Evolutionary conservation across 768 basidiomycete genomes (phyloP), one percentile per base, ranked within the genome.

Genomic region (Macrolepiota fuliginosa): DNA sequence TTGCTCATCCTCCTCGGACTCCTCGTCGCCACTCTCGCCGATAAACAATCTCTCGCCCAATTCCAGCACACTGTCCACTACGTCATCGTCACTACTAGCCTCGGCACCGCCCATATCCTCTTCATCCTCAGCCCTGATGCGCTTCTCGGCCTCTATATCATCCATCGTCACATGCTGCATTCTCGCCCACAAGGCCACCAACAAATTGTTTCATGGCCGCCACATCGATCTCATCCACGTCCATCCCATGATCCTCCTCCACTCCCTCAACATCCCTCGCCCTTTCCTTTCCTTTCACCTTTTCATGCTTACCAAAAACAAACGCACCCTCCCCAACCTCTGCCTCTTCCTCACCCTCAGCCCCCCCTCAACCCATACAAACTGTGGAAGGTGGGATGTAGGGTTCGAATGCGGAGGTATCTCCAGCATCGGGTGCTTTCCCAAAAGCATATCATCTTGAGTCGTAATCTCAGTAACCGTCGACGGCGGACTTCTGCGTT

Each of bases 161-260:
- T 86, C 88, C 73, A 86, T 84, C n/a, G 86, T 87, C 50, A 82
- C 72, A 63, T 80, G 79, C 49, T 62, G 83, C 85, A 22, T 78
- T 70, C 7, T 64, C 27, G 0, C 75, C 78, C 61, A 82, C 72
- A 64, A 83, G 79, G 4, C 87, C 79, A 54, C 75, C 67, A 45
- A 82, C 74, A 62, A 90, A 90, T 13, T 72, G 68, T 61, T 72
- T 69, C 87, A 90, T 83, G 22, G 83, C 83, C 2, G 71, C 69
- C 47, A 76, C 45, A 65, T 80, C 76, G 9, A 80, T 42, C 0
- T 76, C 73, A 62, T 92, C 90, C 19, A 91, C 70, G 1, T 83
- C 81, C 90, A 91, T 92, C 25, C 79, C 88, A 56, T 80, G 81
- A 24, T 56, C 68, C 0, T 54, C 69, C 1, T 65, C 58, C 3